Evolutionary conservation across 140 eudicot species (phyloP), one percentile per base, ranked within the genome.

Genomic region (Erigeron philadelphicus): DNA sequence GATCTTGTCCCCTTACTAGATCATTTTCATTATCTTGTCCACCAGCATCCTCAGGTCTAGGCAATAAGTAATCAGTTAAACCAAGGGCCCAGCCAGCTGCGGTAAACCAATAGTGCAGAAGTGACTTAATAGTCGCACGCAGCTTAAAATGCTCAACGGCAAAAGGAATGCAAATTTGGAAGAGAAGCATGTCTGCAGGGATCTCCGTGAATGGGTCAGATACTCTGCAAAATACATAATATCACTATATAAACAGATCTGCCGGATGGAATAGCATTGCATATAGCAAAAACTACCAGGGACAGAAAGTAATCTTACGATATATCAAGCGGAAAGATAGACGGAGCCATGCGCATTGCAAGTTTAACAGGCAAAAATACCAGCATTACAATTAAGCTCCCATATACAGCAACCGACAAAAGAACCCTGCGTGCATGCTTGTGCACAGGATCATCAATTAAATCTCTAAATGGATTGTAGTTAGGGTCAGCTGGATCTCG

Each of bases 401-500:
- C 98, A 75, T 92, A 92, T 41, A 92, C 98, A 76, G 93, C 84
- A 12, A 92, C 90, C 46, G 98, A 92, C 80, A 88, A 81, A 73
- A 92, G 75, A 72, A 92, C 98, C 77, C 98, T 82, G 31, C 96
- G 98, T 19, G 98, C 98, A 83, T 92, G 98, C 77, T 92, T 92
- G 84, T 92, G 95, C 38, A 88, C 98, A 71, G 98, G 98, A 78
- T 92, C 98, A 81, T 92, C 98, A 59, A 92, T 92, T 60, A 92
- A 76, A 80, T 92, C 98, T 48, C 98, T 87, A 70, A 92, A 92
- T 6, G 96, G 98, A 43, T 92, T 92, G 81, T 92, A 92, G 79
- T 92, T 92, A 18, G 98, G 98, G 71, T 88, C 98, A 48, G 98
- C 98, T 43, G 98, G 98, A 71, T 92, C 98, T 52, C 98, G 92